A percentile compares a stretch with the other conserved stretches of the same genome.
phyloP scores from a whole-genome alignment of 1,139 yeast genomes.

The Sugiyamaella grinbergsii region DNA sequence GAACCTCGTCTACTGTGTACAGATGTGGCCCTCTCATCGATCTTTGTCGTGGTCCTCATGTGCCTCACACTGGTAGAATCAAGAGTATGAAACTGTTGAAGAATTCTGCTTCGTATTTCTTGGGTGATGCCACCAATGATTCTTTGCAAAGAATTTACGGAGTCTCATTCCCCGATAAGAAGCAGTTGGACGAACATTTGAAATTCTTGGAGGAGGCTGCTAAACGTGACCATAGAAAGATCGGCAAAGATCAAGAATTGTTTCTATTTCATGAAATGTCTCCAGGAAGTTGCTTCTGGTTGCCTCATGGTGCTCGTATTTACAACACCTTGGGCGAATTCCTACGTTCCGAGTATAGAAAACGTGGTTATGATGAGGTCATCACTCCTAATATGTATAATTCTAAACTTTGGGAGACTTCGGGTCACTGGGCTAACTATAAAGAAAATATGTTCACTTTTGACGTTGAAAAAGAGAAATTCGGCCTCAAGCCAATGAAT shows the following conservation, averaged over 20 bases:
- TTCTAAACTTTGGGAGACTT: conserved; percentile 93
- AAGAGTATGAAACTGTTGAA: conserved; percentile 93
- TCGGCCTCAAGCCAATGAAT: conserved; percentile 95
- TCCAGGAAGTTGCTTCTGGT: conserved; percentile 96
- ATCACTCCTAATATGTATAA: conserved; percentile 98
- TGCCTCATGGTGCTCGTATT: conserved; percentile 97
- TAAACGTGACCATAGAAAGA: conserved; percentile 94
- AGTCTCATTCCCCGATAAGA: conserved; percentile 98
- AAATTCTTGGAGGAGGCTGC: conserved; percentile 97
- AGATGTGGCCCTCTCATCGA: conserved; percentile 98
- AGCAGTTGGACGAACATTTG: conserved; percentile 91
- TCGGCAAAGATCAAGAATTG: conserved; percentile 95
- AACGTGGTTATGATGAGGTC: conserved; percentile 95
- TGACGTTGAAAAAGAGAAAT: conserved; percentile 85
- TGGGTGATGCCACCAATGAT: conserved; percentile 91
- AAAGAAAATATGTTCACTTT: conserved; percentile 96
- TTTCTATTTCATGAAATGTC: conserved; percentile 95
- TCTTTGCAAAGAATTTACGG: conserved; percentile 98
- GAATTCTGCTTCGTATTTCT: conserved; percentile 94
- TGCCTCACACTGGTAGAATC: conserved; percentile 96
- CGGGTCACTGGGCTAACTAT: conserved; percentile 98
- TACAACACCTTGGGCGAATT: conserved; percentile 80
- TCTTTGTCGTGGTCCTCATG: conserved; percentile 97
- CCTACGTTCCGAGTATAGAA: conserved; percentile 78
- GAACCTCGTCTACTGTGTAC: conserved; percentile 93